Evolutionary conservation across 257 asterid genomes (phyloP).

Genomic region (Pogostemon cablin): DNA sequence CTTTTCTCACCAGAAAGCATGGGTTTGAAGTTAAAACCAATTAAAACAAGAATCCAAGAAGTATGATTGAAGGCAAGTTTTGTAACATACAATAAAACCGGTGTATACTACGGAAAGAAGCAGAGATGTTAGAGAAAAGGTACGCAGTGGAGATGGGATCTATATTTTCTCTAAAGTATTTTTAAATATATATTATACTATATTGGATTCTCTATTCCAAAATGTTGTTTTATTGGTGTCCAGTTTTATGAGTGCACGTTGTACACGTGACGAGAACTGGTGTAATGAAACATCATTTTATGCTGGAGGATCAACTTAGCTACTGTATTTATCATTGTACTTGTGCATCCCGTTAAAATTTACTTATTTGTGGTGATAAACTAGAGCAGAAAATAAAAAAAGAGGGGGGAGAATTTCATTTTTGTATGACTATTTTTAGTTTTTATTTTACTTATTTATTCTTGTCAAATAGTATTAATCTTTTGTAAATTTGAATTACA

Average conservation of each 20-base stretch:
- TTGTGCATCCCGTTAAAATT: slow-evolving; percentile 25
- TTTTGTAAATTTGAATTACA: no score
- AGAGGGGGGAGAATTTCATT: slow-evolving; percentile 26
- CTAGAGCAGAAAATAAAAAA: slow-evolving; percentile 23
- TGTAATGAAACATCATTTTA: slow-evolving; percentile 1
- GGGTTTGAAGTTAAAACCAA: slow-evolving; percentile 66
- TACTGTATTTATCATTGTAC: slow-evolving; percentile 10
- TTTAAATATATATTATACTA: background rate
- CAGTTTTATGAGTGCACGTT: slow-evolving; percentile 4
- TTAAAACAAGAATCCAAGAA: slow-evolving; percentile 54
- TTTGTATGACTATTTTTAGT: background rate
- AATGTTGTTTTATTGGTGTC: background rate
- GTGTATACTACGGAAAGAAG: slow-evolving; percentile 19
- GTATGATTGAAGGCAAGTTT: slow-evolving; percentile 33
- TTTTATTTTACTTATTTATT: background rate
- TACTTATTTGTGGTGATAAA: slow-evolving; percentile 12
- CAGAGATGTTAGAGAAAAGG: slow-evolving; percentile 12
- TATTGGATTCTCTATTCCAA: background rate
- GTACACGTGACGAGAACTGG: background rate
- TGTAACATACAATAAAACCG: slow-evolving; percentile 31
- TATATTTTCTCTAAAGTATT: background rate
- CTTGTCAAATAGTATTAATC: background rate
- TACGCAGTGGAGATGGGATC: slow-evolving; percentile 15
- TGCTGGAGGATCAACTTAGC: background rate
- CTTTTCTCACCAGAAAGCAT: slow-evolving; percentile 70